phyloP scores from a whole-genome alignment of 2,329 filamentous ascomycete genomes.

The Arthroderma sp. region DNA sequence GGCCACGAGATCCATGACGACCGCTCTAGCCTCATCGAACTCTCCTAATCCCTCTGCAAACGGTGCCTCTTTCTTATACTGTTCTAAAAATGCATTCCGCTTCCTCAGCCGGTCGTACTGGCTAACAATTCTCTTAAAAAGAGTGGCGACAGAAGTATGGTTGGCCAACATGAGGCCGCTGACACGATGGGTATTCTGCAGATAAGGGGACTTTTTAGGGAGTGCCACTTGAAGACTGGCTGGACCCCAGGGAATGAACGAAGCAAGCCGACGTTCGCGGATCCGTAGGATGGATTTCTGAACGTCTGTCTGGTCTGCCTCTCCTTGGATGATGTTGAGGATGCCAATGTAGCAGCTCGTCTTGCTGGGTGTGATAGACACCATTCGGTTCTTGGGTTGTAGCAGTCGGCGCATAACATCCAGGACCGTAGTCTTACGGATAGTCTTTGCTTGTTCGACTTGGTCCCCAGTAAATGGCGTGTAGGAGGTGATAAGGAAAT shows the following conservation, averaged over 20 bases:
- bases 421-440: conserved; percentile 92
- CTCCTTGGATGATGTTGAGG: conserved; percentile 95
- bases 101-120: conserved; percentile 93
- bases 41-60: conserved; percentile 86
- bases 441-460: conserved; percentile 91
- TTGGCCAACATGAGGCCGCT: conserved; percentile 96
- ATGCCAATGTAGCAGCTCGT: conserved; percentile 99
- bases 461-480: conserved; percentile 95
- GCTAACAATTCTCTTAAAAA: conserved; percentile 85
- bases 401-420: conserved; percentile 93
- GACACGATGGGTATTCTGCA: conserved; percentile 85
- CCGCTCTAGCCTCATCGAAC: conserved; percentile 87
- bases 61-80: conserved; percentile 88
- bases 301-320: conserved; percentile 92
- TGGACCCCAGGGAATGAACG: conserved; percentile 96
- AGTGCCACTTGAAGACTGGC: conserved; percentile 95
- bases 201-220: conserved; percentile 92
- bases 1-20: conserved; percentile 77
- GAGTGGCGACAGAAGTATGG: conserved; percentile 89
- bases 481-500: conserved; percentile 97
- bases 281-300: conserved; percentile 97
- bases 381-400: conserved; percentile 98
- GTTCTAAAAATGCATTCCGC: conserved; percentile 90
- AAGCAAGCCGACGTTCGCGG: conserved; percentile 80
- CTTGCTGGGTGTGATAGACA: conserved; percentile 86